These are phyloP conservation scores for Mortierella sp. DNA, from an alignment of 371 early-diverging fungal genomes.

Conservation along the genomic window DNA sequence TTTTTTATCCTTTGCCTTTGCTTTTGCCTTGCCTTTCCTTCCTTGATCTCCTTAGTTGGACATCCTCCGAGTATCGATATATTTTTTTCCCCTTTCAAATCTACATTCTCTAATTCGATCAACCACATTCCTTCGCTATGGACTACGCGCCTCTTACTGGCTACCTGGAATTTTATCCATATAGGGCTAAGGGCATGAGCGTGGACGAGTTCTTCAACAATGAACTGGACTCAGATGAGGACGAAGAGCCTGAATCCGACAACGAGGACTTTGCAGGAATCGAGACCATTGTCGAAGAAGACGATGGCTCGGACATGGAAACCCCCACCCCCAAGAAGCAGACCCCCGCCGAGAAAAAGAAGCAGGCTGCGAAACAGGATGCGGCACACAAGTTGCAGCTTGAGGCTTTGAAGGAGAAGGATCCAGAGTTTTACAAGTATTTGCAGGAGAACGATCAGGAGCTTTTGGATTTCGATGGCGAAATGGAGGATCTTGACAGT, in stretches of 20 bases:
- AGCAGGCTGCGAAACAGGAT: constrained; percentile 65
- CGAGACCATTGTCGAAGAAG: constrained; percentile 52
- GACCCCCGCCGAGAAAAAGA: constrained; percentile 43
- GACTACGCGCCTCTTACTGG: neutral
- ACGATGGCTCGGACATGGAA: constrained; percentile 59
- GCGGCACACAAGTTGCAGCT: constrained; percentile 76
- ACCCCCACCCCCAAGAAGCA: constrained; percentile 49
- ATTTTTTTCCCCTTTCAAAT: neutral
- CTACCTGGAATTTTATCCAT: too few species aligned
- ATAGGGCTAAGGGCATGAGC: constrained; percentile 35
- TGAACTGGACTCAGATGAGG: constrained; percentile 39
- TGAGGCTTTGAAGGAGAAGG: constrained; percentile 81
- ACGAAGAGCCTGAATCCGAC: constrained; percentile 40
- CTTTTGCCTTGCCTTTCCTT: neutral
- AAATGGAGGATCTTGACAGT: constrained; percentile 63
- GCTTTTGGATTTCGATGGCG: constrained; percentile 83
- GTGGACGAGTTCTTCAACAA: constrained; percentile 55
- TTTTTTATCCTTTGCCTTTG: neutral
- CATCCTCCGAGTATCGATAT: neutral
- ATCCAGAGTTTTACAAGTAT: constrained; percentile 92
- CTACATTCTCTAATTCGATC: too few species aligned
- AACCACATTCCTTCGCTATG: neutral
- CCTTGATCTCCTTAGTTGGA: too few species aligned
- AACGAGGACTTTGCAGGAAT: constrained; percentile 45
- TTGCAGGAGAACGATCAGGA: constrained; percentile 85